Percentiles rank a stretch among this genome's conserved stretches.
phyloP scores from a whole-genome alignment of 225 moss, liverwort and hornwort species.

The Sphagnum contortum region DNA sequence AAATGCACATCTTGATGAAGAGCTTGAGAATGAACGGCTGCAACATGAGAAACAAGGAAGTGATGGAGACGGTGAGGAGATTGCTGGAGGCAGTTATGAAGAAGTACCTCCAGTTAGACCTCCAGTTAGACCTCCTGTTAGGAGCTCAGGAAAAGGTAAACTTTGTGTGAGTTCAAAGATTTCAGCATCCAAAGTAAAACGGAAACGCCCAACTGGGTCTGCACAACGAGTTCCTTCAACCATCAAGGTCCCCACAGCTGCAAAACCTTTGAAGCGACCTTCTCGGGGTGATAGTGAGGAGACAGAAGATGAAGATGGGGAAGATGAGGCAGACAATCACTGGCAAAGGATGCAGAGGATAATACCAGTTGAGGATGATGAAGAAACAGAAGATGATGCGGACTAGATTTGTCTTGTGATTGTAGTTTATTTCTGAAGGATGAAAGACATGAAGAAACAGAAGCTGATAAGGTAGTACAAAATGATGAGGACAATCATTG shows the following conservation, averaged over 20 bases:
- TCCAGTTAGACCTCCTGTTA: constrained; percentile 16
- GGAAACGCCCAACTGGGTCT: constrained; percentile 34
- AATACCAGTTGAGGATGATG: constrained; percentile 47
- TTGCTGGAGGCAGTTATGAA: constrained; percentile 55
- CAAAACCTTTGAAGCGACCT: constrained; percentile 23
- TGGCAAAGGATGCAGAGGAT: constrained; percentile 8
- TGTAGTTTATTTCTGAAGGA: background rate
- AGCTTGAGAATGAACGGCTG: constrained; percentile 24
- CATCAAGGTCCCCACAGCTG: constrained; percentile 27
- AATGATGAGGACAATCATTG: no score
- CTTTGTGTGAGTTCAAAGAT: constrained; percentile 52
- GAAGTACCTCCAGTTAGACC: constrained; percentile 24
- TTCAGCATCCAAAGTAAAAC: constrained; percentile 34
- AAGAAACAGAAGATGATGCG: constrained; percentile 94
- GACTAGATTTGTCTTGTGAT: constrained; percentile 16
- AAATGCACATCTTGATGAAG: constrained; percentile 58
- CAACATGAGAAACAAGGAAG: constrained; percentile 36
- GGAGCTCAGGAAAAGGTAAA: constrained; percentile 68
- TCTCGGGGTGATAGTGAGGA: constrained; percentile 81
- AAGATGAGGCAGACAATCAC: constrained; percentile 35
- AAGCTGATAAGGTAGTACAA: background rate
- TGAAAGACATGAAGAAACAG: constrained; percentile 1
- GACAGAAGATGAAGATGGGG: constrained; percentile 86
- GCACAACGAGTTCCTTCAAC: constrained; percentile 35
- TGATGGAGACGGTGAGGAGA: constrained; percentile 73